Conservation (phyloP, 2,329 filamentous ascomycete genomes). For the Cercospora berteroae region DNA sequence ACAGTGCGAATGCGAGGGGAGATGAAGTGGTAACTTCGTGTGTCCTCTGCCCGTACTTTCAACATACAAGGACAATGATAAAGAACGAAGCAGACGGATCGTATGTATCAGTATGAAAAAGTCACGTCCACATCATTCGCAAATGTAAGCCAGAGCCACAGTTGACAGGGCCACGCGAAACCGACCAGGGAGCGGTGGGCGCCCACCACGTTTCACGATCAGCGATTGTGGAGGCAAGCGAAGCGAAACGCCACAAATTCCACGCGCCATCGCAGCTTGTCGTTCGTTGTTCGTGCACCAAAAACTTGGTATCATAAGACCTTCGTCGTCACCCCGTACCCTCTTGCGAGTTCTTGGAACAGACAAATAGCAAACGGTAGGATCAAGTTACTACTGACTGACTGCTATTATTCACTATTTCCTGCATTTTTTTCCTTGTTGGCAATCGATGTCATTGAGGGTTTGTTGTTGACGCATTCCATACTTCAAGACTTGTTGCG, state of each 20-base stretch:
- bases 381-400: neutral
- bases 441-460: neutral
- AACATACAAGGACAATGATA: neutral
- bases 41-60: neutral
- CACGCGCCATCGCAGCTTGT: neutral
- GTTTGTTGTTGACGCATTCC: neutral
- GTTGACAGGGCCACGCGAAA: neutral
- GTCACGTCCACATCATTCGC: neutral
- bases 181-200: neutral
- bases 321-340: neutral
- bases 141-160: neutral
- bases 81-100: neutral
- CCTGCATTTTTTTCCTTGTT: neutral
- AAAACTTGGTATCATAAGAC: slow-evolving; percentile 3
- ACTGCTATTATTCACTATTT: neutral
- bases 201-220: neutral
- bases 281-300: neutral
- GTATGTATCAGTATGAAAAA: neutral
- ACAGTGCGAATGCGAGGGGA: neutral
- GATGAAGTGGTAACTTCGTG: neutral
- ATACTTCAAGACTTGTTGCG: neutral
- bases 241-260: slow-evolving; percentile 1
- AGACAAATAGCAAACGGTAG: neutral
- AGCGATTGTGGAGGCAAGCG: neutral
- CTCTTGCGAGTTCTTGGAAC: neutral